Evolutionary conservation across 352 stramenopile species (phyloP).

Genomic region (Pilasporangium apinafurcum): DNA sequence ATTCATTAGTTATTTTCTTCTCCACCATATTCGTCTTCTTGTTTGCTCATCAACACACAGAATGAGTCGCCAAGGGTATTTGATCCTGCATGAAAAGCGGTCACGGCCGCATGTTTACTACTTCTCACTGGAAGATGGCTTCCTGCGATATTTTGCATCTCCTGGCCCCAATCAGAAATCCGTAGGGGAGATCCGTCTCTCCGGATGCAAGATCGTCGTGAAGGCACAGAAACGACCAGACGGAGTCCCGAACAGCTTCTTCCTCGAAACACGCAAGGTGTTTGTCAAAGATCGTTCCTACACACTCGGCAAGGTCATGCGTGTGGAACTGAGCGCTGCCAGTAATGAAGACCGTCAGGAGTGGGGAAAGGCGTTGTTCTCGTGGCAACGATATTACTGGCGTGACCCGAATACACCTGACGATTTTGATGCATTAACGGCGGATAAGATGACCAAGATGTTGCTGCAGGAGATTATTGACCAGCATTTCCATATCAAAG

Average conservation of each 20-base stretch:
- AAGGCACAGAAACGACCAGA: constrained; percentile 73
- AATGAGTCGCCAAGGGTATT: constrained; percentile 74
- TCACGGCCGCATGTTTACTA: constrained; percentile 43
- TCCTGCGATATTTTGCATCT: constrained; percentile 60
- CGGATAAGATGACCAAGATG: constrained; percentile 11
- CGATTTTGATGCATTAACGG: not conserved
- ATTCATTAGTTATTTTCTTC: no score
- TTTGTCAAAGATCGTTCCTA: constrained; percentile 84
- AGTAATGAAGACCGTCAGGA: constrained; percentile 67
- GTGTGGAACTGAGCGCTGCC: constrained; percentile 59
- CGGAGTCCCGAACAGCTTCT: constrained; percentile 71
- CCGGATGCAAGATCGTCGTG: constrained; percentile 76
- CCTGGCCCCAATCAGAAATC: constrained; percentile 25
- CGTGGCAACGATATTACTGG: constrained; percentile 86
- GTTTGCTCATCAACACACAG: no score
- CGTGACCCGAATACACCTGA: constrained; percentile 33
- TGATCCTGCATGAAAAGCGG: constrained; percentile 72
- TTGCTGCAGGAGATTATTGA: constrained; percentile 47
- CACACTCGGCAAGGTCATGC: constrained; percentile 53
- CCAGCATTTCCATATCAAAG: constrained; percentile 26
- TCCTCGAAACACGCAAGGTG: constrained; percentile 75
- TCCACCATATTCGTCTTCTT: no score
- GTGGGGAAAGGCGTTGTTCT: constrained; percentile 83
- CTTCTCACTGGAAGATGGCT: constrained; percentile 79
- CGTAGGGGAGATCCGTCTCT: constrained; percentile 65